Evolutionary conservation across 306 rosid genomes (phyloP), one percentile per base, ranked within the genome.

Genomic region (Acacia melanoxylon): DNA sequence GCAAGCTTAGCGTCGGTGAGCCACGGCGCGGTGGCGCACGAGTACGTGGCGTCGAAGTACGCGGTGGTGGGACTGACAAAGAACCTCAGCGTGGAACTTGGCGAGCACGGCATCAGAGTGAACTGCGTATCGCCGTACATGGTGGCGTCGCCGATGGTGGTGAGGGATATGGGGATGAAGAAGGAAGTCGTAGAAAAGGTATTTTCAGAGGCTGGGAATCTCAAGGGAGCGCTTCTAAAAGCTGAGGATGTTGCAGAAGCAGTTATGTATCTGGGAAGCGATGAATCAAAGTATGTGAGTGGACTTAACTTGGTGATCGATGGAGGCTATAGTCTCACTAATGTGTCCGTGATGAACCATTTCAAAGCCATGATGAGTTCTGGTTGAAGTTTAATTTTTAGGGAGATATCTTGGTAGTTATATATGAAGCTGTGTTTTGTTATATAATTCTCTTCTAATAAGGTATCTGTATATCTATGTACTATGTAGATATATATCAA

Each of bases 1-100:
- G 8, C 93, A 0, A 90, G 96, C 22, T 40, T 81, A 9, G 80
- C 83, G 0, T 78, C 96, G 0, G 86, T 56, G 44, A 78, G 14
- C 6, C 41, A 80, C 2, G 91, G 83, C 0, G 86, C 48, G 15
- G 11, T 79, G 10, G 35, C 89, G 1, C 91, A 88, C 22, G 83
- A 87, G 0, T 91, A 90, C 80, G 10, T 88, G 19, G 68, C 75
- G 25, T 89, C 96, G 20, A 90, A 91, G 90, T 83, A 88, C 5
- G 93, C 93, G 6, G 76, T 88, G 74, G 88, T 88, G 74, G 96
- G 96, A 11, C 82, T 91, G 15, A 85, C 74, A 16, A 89, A 83
- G 86, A 91, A 86, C 68, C 35, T 88, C 46, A 82, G 89, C 10
- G 93, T 90, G 58, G 93, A 91, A 42, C 41, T 91, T 70, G 96